Evolutionary conservation across 495 filamentous ascomycete species (phyloP).

Genomic region (Amphirosellinia nigrospora): DNA sequence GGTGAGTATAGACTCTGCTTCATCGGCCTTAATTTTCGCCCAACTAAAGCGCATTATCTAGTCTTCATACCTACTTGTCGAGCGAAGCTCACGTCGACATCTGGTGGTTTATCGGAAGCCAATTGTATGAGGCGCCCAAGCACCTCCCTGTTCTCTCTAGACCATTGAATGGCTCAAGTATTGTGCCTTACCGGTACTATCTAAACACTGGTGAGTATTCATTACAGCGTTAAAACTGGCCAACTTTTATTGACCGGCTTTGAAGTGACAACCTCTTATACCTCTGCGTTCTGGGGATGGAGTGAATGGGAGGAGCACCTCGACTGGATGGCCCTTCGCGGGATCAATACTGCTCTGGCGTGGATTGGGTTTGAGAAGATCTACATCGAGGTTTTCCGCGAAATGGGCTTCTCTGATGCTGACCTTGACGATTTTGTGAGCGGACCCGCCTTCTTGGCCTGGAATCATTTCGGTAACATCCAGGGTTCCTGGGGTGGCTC

Average conservation of each 20-base stretch:
- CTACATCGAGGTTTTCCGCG: constrained; percentile 55
- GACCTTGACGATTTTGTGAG: constrained; percentile 55
- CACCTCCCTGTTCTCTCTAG: constrained; percentile 39
- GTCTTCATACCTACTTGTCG: constrained; percentile 57
- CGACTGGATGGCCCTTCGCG: constrained; percentile 61
- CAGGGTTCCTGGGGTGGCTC: constrained; percentile 57
- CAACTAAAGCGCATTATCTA: constrained; percentile 22
- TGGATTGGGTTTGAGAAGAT: constrained; percentile 62
- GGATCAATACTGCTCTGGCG: constrained; percentile 59
- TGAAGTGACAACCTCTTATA: constrained; percentile 62
- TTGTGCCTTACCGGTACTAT: constrained; percentile 61
- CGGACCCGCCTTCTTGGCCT: constrained; percentile 61
- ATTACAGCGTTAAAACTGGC: background rate
- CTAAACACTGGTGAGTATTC: constrained; percentile 51
- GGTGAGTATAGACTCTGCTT: constrained; percentile 37
- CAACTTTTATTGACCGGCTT: constrained; percentile 19
- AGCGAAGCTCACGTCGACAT: constrained; percentile 57
- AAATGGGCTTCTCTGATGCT: constrained; percentile 52
- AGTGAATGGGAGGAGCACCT: constrained; percentile 61
- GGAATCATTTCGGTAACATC: constrained; percentile 64
- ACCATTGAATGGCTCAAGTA: constrained; percentile 40
- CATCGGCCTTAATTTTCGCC: background rate
- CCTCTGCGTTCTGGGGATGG: constrained; percentile 60
- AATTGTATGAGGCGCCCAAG: constrained; percentile 39
- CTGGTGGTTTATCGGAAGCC: constrained; percentile 56